Evolutionary conservation across 345 rosid genomes (phyloP).

Genomic region (Noccaea caerulescens): DNA sequence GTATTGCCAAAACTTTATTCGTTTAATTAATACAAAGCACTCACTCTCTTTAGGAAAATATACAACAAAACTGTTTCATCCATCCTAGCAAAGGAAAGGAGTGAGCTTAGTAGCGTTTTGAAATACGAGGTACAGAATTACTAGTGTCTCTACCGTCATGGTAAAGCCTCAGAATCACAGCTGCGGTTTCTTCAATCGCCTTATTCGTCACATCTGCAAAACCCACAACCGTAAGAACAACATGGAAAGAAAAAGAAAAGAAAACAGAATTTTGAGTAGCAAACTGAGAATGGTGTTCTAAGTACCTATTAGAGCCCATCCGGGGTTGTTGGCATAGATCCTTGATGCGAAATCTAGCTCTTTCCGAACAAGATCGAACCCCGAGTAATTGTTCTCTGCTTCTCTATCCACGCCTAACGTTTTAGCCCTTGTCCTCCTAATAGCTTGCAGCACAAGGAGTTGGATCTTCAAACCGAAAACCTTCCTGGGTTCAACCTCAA

Average conservation of each 20-base stretch:
- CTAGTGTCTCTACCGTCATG: conserved; percentile 64
- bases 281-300: background rate
- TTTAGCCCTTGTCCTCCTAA: conserved; percentile 75
- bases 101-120: conserved; percentile 60
- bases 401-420: conserved; percentile 64
- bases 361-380: conserved; percentile 71
- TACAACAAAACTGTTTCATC: conserved; percentile 22
- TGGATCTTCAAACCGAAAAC: conserved; percentile 80
- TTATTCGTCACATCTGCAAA: conserved; percentile 86
- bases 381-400: conserved; percentile 71
- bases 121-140: conserved; percentile 70
- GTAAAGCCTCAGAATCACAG: conserved; percentile 68
- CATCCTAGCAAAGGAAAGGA: background rate
- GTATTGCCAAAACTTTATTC: conserved; percentile 1
- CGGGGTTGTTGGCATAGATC: conserved; percentile 70
- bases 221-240: background rate
- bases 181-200: conserved; percentile 93
- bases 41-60: background rate
- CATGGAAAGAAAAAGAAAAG: background rate
- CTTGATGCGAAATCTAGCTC: conserved; percentile 70
- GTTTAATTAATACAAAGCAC: background rate
- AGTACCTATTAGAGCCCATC: conserved; percentile 82
- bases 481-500: conserved; percentile 70
- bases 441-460: conserved; percentile 67
- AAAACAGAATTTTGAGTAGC: background rate